These are phyloP conservation scores for Lichtheimia corymbifera DNA, from an alignment of 371 early-diverging fungal genomes.

Conservation along the genomic window DNA sequence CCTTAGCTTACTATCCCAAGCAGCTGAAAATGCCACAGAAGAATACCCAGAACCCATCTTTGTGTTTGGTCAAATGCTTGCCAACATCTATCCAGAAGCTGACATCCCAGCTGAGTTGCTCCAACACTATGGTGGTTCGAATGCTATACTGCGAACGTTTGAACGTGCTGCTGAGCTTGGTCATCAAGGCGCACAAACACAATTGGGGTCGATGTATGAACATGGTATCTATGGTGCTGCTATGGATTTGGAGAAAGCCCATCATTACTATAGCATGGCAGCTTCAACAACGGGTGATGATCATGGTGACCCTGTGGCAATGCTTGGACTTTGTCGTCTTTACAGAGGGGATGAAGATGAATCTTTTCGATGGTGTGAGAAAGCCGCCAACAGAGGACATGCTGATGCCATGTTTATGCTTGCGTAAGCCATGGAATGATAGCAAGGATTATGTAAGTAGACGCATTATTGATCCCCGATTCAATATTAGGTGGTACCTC, in stretches of 20 bases:
- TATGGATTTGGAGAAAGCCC: conserved; percentile 19
- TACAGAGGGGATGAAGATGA: conserved; percentile 48
- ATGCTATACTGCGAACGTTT: conserved; percentile 16
- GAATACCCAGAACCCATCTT: conserved; percentile 17
- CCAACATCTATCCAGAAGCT: conserved; percentile 21
- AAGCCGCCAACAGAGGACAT: conserved; percentile 33
- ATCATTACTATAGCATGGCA: conserved; percentile 24
- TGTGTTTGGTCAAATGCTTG: conserved; percentile 20
- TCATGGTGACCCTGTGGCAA: conserved; percentile 16
- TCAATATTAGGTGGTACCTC: conserved; percentile 25
- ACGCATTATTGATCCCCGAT: conserved; percentile 20
- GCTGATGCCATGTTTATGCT: conserved; percentile 35
- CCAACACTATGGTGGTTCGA: conserved; percentile 13
- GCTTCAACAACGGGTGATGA: neutral
- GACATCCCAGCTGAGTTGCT: conserved; percentile 19
- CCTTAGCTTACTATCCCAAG: conserved; percentile 14
- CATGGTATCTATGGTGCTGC: conserved; percentile 23
- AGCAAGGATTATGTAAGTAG: neutral
- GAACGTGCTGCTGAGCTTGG: conserved; percentile 27
- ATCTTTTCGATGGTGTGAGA: conserved; percentile 46
- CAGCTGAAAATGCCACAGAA: conserved; percentile 16
- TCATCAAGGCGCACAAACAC: conserved; percentile 18
- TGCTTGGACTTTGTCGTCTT: conserved; percentile 32
- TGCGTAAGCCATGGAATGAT: conserved; percentile 6
- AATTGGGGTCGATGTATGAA: conserved; percentile 26